Percentiles rank a stretch among this genome's conserved stretches.
Evolutionary conservation across 192 early-diverging fungal genomes (phyloP).

Genomic region (Entomortierella parvispora): DNA sequence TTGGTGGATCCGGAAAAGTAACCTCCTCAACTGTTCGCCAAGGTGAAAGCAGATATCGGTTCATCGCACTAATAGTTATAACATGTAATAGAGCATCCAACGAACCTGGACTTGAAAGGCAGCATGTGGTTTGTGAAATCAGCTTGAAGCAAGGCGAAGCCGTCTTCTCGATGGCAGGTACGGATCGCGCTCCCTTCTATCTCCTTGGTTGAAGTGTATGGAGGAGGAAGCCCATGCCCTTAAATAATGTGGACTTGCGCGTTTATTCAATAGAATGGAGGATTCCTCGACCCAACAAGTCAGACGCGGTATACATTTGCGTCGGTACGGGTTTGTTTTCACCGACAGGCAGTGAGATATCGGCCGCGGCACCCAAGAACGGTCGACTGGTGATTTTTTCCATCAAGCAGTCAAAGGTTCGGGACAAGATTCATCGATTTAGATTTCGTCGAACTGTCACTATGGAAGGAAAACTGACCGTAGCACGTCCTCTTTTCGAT

Average conservation of each 20-base stretch:
- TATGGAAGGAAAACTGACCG: background rate
- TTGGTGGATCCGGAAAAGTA: conserved; percentile 36
- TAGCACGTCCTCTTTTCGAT: background rate
- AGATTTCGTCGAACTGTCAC: no score
- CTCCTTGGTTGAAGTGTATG: background rate
- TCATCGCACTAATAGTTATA: no score
- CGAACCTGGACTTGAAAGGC: conserved; percentile 12
- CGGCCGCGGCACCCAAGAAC: conserved; percentile 30
- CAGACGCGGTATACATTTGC: conserved; percentile 34
- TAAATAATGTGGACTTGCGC: background rate
- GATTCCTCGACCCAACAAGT: conserved; percentile 30
- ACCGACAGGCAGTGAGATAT: conserved; percentile 30
- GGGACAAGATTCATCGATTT: no score
- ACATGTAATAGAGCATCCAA: conserved; percentile 19
- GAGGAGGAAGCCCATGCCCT: background rate
- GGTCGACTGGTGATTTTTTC: conserved; percentile 38
- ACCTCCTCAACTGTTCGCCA: background rate
- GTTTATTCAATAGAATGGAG: conserved; percentile 29
- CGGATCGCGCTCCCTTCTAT: background rate
- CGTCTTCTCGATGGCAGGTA: conserved; percentile 28
- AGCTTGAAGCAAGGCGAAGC: conserved; percentile 27
- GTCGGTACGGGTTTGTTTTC: conserved; percentile 46
- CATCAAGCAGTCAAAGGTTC: conserved; percentile 39
- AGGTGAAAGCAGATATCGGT: background rate
- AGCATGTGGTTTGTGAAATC: conserved; percentile 30